Percentiles rank a stretch among this genome's conserved stretches.
These are phyloP conservation scores for Pyrenophora seminiperda DNA, from an alignment of 2,329 filamentous ascomycete species.

Conservation along the genomic window DNA sequence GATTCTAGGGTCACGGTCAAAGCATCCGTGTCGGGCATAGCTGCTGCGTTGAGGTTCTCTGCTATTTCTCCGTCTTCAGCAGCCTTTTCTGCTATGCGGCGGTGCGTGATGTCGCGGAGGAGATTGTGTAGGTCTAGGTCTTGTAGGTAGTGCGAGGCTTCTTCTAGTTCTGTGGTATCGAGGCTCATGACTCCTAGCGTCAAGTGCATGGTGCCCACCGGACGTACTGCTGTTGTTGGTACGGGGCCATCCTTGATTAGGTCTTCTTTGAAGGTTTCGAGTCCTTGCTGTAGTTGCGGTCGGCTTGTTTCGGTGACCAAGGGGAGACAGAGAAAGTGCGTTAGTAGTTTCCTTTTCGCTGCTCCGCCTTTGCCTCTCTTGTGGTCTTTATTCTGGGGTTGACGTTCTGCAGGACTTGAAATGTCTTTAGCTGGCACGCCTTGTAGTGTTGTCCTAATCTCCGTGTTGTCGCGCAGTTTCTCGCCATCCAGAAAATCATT, in stretches of 20 bases:
- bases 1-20: slow-evolving; percentile 54
- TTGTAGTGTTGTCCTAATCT: slow-evolving; percentile 33
- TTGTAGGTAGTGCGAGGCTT: slow-evolving; percentile 51
- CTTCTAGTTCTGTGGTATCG: slow-evolving; percentile 54
- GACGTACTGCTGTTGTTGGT: slow-evolving; percentile 71
- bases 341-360: slow-evolving; percentile 57
- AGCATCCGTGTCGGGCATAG: slow-evolving; percentile 26
- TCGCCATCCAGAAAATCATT: slow-evolving; percentile 46
- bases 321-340: slow-evolving; percentile 78
- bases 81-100: slow-evolving; percentile 17
- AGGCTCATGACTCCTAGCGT: slow-evolving; percentile 88
- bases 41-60: slow-evolving; percentile 36
- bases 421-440: slow-evolving; percentile 13
- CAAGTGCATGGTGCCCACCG: slow-evolving; percentile 79
- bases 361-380: slow-evolving; percentile 19
- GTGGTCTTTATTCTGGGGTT: slow-evolving; percentile 15
- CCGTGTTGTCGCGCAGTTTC: slow-evolving; percentile 35
- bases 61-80: slow-evolving; percentile 30
- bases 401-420: slow-evolving; percentile 17
- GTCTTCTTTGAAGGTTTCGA: slow-evolving; percentile 64
- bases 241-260: slow-evolving; percentile 54
- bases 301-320: slow-evolving; percentile 67
- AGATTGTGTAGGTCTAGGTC: slow-evolving; percentile 51
- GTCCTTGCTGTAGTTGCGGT: slow-evolving; percentile 66
- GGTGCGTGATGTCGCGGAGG: slow-evolving; percentile 26